A percentile compares a stretch with the other conserved stretches of the same genome.
Evolutionary conservation across 306 rosid species (phyloP).

Genomic region (Corylus avellana): DNA sequence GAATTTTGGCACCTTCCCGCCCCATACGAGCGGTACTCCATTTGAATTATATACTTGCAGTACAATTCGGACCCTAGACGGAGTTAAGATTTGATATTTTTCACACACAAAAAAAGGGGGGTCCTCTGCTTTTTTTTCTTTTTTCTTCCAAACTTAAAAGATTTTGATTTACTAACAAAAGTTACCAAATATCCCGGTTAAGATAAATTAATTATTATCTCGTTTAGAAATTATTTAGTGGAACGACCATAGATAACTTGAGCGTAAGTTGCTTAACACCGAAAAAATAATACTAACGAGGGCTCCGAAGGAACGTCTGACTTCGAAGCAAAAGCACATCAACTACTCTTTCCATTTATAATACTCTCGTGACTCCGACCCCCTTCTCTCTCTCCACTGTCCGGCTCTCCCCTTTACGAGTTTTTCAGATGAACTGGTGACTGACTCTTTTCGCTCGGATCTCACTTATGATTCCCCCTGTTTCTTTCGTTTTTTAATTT

Average conservation of each 20-base stretch:
- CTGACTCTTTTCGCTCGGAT: constrained; percentile 28
- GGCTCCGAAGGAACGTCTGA: background rate
- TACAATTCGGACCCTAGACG: too few relatives aligned
- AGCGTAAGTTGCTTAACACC: background rate
- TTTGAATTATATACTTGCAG: too few relatives aligned
- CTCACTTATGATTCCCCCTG: constrained; percentile 15
- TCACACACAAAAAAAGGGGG: too few relatives aligned
- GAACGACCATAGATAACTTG: background rate
- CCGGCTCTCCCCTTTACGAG: constrained; percentile 11
- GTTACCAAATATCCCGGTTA: too few relatives aligned
- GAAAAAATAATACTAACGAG: background rate
- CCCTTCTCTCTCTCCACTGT: constrained; percentile 11
- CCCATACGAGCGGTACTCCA: too few relatives aligned
- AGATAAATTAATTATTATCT: too few relatives aligned
- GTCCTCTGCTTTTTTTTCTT: too few relatives aligned
- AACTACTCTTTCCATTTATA: constrained; percentile 15
- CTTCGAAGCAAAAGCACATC: background rate
- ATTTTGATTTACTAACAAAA: too few relatives aligned
- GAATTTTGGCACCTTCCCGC: too few relatives aligned
- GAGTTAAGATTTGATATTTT: too few relatives aligned
- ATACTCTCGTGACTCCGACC: constrained; percentile 51
- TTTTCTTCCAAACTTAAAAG: too few relatives aligned
- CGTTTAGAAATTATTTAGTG: background rate
- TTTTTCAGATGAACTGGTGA: constrained; percentile 18
- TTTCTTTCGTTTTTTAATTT: background rate